phyloP scores from a whole-genome alignment of 164 flowering plant genomes.

The Platanus orientalis region DNA sequence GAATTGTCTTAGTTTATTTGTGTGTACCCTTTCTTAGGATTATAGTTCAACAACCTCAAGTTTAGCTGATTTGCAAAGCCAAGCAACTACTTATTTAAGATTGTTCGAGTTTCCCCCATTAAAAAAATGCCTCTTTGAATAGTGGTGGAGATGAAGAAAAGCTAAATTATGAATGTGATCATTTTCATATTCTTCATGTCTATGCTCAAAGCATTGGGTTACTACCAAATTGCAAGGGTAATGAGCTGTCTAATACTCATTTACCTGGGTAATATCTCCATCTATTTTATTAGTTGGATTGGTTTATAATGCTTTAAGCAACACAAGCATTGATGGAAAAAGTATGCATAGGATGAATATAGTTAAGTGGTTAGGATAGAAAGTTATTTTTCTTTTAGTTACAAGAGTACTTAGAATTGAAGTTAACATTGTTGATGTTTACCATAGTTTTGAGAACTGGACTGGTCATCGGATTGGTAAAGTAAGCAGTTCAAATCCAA shows the following conservation, averaged over 20 bases:
- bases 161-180: slow-evolving; percentile 38
- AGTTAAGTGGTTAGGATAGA: too few species aligned
- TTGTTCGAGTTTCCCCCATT: slow-evolving; percentile 51
- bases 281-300: neutral
- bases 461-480: too few species aligned
- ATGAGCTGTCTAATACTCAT: slow-evolving; percentile 4
- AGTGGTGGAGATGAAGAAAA: slow-evolving; percentile 23
- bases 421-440: too few species aligned
- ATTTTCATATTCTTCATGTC: slow-evolving; percentile 59
- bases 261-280: neutral
- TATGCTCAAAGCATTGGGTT: slow-evolving; percentile 81
- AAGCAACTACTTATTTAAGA: slow-evolving; percentile 61
- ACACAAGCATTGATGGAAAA: too few species aligned
- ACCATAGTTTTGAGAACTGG: too few species aligned
- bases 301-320: neutral
- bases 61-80: slow-evolving; percentile 48
- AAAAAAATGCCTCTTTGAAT: slow-evolving; percentile 19
- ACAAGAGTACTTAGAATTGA: too few species aligned
- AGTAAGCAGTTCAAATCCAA: too few species aligned
- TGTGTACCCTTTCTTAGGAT: slow-evolving; percentile 33
- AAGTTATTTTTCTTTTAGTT: too few species aligned
- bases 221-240: slow-evolving; percentile 57
- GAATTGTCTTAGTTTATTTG: neutral
- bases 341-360: too few species aligned
- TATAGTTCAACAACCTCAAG: slow-evolving; percentile 21